Base-by-base conservation (phyloP, 352 stramenopile species). In the Proteromonas lacertae region DNA sequence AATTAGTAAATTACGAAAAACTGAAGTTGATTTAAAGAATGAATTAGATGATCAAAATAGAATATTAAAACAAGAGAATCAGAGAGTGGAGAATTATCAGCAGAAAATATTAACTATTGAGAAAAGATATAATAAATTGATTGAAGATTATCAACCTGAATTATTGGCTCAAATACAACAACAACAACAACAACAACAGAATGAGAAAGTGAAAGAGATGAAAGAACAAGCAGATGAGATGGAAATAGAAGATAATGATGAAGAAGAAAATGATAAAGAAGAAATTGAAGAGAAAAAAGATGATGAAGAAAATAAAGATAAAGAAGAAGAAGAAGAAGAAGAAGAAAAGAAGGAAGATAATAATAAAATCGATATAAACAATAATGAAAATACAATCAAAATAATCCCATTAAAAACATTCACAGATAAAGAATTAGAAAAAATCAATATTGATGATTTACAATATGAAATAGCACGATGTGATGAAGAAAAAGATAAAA, bases 271-370 rank as follows among this genome's bases (percentile, higher is more conserved):
- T 5, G 5, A 10, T 24, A 21, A 35, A 35, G 30, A 35, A 35
- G 30, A 10, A 9, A 24, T 10, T 24, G 10, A 92, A 30, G 81
- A 80, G 44, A 77, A 76, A 26, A 12, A 35, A 12, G 30, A 8
- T 21, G 30, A 35, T 35, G 30, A 18, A n/a, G n/a, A n/a, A n/a
- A n/a, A n/a, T n/a, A n/a, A n/a, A n/a, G n/a, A n/a, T n/a, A n/a
- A n/a, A n/a, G n/a, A n/a, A n/a, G n/a, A n/a, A n/a, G n/a, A 10
- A 7, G 24, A 2, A n/a, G 16, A 7, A 26, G 33, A 5, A 29
- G 38, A 40, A 3, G 17, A 17, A 4, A 24, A 29, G 36, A 29
- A 19, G 13, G 35, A 18, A 38, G 24, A 13, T 16, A 18, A 23
- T 30, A 14, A 12, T 6, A 24, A n/a, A 10, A 10, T 24, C 14